These are phyloP conservation scores for Aureobasidium sp. DNA, from an alignment of 2,329 filamentous ascomycete genomes.

Conservation along the genomic window DNA sequence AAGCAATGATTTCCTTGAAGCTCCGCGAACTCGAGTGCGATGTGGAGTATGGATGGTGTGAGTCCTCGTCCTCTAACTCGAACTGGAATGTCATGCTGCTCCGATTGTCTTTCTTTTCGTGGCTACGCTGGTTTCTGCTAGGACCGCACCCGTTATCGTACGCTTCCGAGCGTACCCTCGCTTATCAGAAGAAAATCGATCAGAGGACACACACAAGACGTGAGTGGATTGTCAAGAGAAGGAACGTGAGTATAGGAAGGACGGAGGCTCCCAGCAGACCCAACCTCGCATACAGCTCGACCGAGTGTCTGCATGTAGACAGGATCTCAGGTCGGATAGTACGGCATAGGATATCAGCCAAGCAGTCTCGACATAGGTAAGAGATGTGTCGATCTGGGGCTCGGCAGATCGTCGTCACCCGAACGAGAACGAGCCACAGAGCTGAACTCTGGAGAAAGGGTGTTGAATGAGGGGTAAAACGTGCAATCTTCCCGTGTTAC, in stretches of 20 bases:
- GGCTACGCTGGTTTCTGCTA: not conserved
- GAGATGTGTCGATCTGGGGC: not conserved
- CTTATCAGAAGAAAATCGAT: not conserved
- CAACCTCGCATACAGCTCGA: not conserved
- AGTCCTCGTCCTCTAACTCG: not conserved
- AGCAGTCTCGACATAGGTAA: not conserved
- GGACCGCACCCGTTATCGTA: not conserved
- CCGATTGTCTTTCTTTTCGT: not conserved
- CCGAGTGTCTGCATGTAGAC: not conserved
- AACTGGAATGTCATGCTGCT: not conserved
- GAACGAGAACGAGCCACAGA: not conserved
- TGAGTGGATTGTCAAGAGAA: not conserved
- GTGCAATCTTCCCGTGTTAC: not conserved
- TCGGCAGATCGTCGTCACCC: slow-evolving; percentile 7
- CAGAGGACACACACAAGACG: too few relatives aligned
- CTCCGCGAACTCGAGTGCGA: not conserved
- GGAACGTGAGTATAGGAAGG: not conserved
- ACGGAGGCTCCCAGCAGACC: not conserved
- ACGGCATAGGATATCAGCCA: not conserved
- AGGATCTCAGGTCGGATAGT: not conserved
- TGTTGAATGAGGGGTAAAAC: not conserved
- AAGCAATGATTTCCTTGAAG: slow-evolving; percentile 27
- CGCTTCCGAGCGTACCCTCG: not conserved
- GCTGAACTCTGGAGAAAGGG: not conserved
- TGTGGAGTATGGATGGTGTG: not conserved